A percentile compares a stretch with the other conserved stretches of the same genome.
These are phyloP conservation scores for Closterium sp. DNA, from an alignment of 139 green algal species.

Conservation along the genomic window DNA sequence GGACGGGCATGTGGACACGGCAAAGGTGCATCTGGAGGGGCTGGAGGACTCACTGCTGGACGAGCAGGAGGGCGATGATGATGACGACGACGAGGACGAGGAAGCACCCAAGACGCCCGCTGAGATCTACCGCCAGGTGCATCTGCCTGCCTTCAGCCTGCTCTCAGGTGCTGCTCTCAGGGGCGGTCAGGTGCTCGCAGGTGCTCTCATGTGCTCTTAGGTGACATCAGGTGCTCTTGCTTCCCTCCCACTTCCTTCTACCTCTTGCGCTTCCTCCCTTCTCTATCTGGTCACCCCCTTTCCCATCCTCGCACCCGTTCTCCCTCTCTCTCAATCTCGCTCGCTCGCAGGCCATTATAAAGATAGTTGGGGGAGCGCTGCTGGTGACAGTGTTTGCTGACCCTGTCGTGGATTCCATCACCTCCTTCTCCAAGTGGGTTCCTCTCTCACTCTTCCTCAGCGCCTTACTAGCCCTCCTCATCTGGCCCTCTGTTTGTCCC, in stretches of 20 bases:
- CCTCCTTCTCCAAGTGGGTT: conserved; percentile 13
- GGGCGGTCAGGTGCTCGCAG: no score
- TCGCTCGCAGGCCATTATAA: background rate
- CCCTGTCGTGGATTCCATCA: conserved; percentile 52
- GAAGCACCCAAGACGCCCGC: background rate
- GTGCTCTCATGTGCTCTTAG: no score
- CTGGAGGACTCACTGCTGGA: background rate
- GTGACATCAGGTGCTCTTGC: no score
- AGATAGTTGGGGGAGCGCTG: conserved; percentile 4
- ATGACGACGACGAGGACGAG: conserved; percentile 2
- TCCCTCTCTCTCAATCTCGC: background rate
- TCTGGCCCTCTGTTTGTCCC: background rate
- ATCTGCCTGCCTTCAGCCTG: no score
- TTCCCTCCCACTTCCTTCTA: background rate
- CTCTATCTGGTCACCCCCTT: background rate
- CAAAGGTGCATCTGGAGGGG: background rate
- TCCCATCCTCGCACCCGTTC: background rate
- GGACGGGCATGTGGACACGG: background rate
- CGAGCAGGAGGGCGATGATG: background rate
- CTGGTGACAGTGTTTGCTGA: conserved; percentile 49
- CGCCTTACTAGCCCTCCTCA: background rate
- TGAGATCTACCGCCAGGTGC: background rate
- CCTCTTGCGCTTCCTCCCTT: background rate
- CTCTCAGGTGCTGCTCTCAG: no score
- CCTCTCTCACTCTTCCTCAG: background rate